Percentiles rank a stretch among this genome's conserved stretches.
Evolutionary conservation across 495 filamentous ascomycete species (phyloP).

Genomic region (Usnea hakonensis): DNA sequence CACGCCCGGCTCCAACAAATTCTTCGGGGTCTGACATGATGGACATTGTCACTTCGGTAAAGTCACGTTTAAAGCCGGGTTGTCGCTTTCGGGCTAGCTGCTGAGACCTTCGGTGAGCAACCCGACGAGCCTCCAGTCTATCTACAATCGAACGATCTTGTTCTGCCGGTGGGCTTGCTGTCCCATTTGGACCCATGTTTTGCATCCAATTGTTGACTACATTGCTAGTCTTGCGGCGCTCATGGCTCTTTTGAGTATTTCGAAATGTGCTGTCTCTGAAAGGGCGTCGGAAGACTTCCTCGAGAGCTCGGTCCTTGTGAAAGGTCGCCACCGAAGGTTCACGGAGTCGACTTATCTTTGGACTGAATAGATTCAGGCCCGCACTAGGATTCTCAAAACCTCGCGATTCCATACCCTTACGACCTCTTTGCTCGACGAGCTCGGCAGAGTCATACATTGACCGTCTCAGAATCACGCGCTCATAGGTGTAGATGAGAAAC

Average conservation of each 20-base stretch:
- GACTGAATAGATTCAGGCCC: slow-evolving; percentile 55
- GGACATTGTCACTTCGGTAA: slow-evolving; percentile 45
- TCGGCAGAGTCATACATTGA: slow-evolving; percentile 70
- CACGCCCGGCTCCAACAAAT: slow-evolving; percentile 19
- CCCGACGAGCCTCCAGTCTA: slow-evolving; percentile 43
- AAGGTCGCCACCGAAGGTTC: slow-evolving; percentile 77
- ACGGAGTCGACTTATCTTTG: slow-evolving; percentile 50
- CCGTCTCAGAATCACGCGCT: slow-evolving; percentile 62
- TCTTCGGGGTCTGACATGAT: slow-evolving; percentile 54
- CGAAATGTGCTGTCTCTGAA: slow-evolving; percentile 40
- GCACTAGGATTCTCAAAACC: slow-evolving; percentile 44
- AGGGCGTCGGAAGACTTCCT: slow-evolving; percentile 75
- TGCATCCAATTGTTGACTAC: slow-evolving; percentile 86
- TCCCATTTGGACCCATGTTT: slow-evolving; percentile 54
- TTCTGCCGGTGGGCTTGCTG: slow-evolving; percentile 55
- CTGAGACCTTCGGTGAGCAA: slow-evolving; percentile 24
- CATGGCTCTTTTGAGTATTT: slow-evolving; percentile 43
- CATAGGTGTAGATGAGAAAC: slow-evolving; percentile 78
- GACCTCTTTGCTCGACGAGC: slow-evolving; percentile 46
- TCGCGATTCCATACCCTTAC: slow-evolving; percentile 27
- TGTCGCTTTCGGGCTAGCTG: slow-evolving; percentile 31
- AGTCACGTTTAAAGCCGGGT: slow-evolving; percentile 36
- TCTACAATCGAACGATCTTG: slow-evolving; percentile 52
- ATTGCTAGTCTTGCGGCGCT: slow-evolving; percentile 59
- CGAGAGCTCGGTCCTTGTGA: slow-evolving; percentile 83